Base-by-base conservation (phyloP, 73 alveolate species). In the Stentor roeselii region DNA sequence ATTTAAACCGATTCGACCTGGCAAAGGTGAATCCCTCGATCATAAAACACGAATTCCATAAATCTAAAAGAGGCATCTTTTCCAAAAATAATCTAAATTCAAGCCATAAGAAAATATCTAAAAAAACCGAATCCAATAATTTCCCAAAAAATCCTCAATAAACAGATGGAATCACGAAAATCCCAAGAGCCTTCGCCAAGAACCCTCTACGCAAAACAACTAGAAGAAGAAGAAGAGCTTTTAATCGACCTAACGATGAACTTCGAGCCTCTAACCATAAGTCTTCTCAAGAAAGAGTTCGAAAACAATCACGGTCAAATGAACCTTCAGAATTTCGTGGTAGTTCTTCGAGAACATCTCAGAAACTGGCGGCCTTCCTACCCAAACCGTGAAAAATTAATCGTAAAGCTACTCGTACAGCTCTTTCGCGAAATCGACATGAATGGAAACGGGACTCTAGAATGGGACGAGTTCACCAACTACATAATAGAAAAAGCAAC, bases 391-490 rank as follows among this genome's bases (percentile, higher is more conserved):
- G 91, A 88, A 39, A 88, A 84, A 60, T 78, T 84, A 59, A 61
- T 93, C 38, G 87, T 89, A 3, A 92, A 86, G 87, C 86, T 86
- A 82, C 75, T 83, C 60, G 76, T 67, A 31, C 76, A 90, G 6
- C 76, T 85, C 35, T 83, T 90, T 83, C 82, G 60, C 76, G 98
- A 93, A 60, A 93, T 93, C 36, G 98, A 93, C 75, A 75, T 93
- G 42, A 85, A 92, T 42, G 95, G 95, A 3, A 86, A 78, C 78
- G 95, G 95, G 15, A 80, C 84, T 39, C 85, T 93, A 38, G 89
- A 93, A 32, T 93, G 98, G 96, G 98, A 93, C 50, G 96, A 89
- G 59, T 93, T 93, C 61, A 91, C 98, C 1, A 91, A 91, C 82
- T 93, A 93, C 75, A 85, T 93, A 21, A 93, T 93, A 2, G 90